A percentile compares a stretch with the other conserved stretches of the same genome.
Conservation (phyloP, 1,139 yeast species). For the Petasospora rhodanensis region DNA sequence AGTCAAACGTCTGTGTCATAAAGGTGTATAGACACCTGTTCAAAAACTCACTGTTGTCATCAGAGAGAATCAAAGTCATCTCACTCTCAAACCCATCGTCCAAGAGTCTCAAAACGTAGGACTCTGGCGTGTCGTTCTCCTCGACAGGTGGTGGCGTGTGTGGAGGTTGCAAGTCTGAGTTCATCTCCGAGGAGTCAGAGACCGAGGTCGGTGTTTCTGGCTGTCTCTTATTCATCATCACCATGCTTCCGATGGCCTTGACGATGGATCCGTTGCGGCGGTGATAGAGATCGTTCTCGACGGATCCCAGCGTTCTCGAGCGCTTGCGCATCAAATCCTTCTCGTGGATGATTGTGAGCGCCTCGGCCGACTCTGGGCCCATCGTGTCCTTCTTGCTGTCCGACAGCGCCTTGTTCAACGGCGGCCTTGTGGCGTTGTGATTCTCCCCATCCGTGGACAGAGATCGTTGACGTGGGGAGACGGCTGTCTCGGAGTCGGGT, state of each 20-base stretch:
- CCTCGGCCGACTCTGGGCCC: neutral
- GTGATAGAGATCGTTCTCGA: constrained; percentile 21
- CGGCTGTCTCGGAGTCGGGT: no score
- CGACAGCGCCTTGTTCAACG: constrained; percentile 13
- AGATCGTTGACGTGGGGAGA: constrained; percentile 3
- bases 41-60: constrained; percentile 33
- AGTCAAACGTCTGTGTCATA: constrained; percentile 39
- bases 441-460: constrained; percentile 1
- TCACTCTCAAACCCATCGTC: constrained; percentile 33
- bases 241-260: constrained; percentile 32
- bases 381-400: constrained; percentile 11
- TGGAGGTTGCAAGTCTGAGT: constrained; percentile 4
- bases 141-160: constrained; percentile 30
- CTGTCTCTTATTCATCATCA: constrained; percentile 27
- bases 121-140: constrained; percentile 32
- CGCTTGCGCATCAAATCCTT: constrained; percentile 18
- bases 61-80: constrained; percentile 36
- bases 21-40: constrained; percentile 35
- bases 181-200: neutral
- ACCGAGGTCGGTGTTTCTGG: constrained; percentile 2
- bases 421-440: neutral
- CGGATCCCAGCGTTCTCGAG: constrained; percentile 23
- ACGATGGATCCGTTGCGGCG: constrained; percentile 34
- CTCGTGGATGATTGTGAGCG: neutral
- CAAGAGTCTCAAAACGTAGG: constrained; percentile 31